Evolutionary conservation across 2,329 filamentous ascomycete genomes (phyloP).

Genomic region (Pestalotiopsis sp.): DNA sequence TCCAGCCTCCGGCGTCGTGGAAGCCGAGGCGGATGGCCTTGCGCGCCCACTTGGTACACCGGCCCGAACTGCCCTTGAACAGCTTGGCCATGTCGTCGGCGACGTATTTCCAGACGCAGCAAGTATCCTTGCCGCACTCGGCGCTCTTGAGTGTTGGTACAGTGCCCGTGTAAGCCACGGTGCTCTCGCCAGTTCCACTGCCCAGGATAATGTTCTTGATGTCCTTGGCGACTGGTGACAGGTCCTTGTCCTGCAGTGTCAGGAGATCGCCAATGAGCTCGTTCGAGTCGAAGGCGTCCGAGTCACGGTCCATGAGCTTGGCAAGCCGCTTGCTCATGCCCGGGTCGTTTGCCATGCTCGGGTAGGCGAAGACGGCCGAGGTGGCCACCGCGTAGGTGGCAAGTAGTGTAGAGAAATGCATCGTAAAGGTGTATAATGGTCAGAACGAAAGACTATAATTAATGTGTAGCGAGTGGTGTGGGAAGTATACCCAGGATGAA

Average conservation of each 20-base stretch:
- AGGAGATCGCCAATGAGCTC: conserved; percentile 42
- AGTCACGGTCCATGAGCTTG: conserved; percentile 1
- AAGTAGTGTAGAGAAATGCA: neutral
- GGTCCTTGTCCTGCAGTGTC: conserved; percentile 29
- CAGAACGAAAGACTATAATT: neutral
- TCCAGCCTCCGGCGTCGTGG: conserved; percentile 50
- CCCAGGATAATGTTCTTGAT: conserved; percentile 42
- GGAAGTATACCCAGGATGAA: neutral
- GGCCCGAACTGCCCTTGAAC: conserved; percentile 39
- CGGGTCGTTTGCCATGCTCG: conserved; percentile 16
- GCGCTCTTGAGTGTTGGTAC: conserved; percentile 24
- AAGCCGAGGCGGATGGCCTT: conserved; percentile 50
- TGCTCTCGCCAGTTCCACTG: conserved; percentile 25
- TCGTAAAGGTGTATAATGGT: neutral
- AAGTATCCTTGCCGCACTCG: conserved; percentile 40
- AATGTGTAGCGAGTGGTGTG: neutral
- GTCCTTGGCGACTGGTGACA: conserved; percentile 36
- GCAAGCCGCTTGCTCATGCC: neutral
- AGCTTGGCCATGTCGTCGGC: conserved; percentile 38
- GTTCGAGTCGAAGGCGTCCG: conserved; percentile 21
- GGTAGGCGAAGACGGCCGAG: conserved; percentile 13
- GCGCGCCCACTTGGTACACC: conserved; percentile 47
- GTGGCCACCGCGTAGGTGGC: neutral
- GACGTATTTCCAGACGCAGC: conserved; percentile 49
- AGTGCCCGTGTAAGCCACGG: conserved; percentile 19